Base-by-base conservation (phyloP, 495 filamentous ascomycete genomes). In the Podospora bellae-mahoneyi region DNA sequence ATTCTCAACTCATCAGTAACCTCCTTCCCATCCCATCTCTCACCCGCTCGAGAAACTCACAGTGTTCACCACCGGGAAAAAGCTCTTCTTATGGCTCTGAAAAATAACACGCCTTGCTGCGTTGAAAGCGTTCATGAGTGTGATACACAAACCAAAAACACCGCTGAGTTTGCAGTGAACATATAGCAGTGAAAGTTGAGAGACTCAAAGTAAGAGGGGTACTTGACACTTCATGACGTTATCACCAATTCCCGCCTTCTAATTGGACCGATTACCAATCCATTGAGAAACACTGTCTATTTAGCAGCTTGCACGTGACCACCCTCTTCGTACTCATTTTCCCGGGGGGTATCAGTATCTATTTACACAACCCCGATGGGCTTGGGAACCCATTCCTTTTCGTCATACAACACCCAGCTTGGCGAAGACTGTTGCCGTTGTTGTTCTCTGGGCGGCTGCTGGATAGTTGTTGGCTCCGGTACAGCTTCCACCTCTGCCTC, bases 301-400 rank as follows among this genome's bases (percentile, higher is more conserved):
- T 54, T 23, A 19, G 60, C 55, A 60, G 54, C 60, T 54, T 16
- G 67, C 69, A 71, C 69, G 62, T 71, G 69, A 67, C 65, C 57
- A 65, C 69, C 66, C 34, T 55, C 15, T 48, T 62, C 48, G 19
- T n/a, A 44, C 61, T 48, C 58, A 66, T 59, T 30, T 54, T n/a
- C 13, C 13, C 0, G 30, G 13, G 48, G 57, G 58, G 39, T 5
- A 34, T 30, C 5, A 53, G 4, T 26, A 61, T 61, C 18, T n/a
- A 61, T n/a, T 10, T 56, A 85, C 39, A 87, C 78, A 63, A 86
- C 76, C 19, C 87, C 87, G 69, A 90, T 89, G 1, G 87, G 87
- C 73, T 83, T 88, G n/a, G 85, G 84, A 20, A 79, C 77, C 87
- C 87, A 90, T 6, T 75, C 72, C 2, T 85, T 73, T 15, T 86